A percentile compares a stretch with the other conserved stretches of the same genome.
phyloP scores from a whole-genome alignment of 169 alveolate species.

The Plasmodium falciparum region DNA sequence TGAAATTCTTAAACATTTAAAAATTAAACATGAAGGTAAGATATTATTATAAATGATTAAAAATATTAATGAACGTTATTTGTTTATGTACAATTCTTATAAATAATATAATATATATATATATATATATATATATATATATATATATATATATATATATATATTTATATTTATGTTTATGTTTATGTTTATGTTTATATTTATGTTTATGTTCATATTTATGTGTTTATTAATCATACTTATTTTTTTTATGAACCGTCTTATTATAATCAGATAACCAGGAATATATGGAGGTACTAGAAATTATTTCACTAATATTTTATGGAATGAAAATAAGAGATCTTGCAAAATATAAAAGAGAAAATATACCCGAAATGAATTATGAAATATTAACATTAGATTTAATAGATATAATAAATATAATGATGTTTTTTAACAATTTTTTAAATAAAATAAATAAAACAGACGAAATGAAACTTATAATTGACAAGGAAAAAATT shows the following conservation, averaged over 20 bases:
- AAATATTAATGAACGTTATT: neutral
- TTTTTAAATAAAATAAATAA: slow-evolving; percentile 40
- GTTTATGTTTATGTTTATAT: neutral
- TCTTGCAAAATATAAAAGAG: neutral
- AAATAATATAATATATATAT: too few species aligned
- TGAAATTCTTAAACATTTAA: slow-evolving; percentile 5
- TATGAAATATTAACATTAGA: slow-evolving; percentile 39
- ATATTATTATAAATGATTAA: neutral
- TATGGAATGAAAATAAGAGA: slow-evolving; percentile 31
- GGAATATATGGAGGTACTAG: slow-evolving; percentile 23
- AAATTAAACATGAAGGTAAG: slow-evolving; percentile 25
- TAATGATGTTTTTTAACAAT: slow-evolving; percentile 49
- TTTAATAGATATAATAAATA: slow-evolving; percentile 60
- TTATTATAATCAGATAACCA: slow-evolving; percentile 13
- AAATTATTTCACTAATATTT: slow-evolving; percentile 52
- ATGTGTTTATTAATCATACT: slow-evolving; percentile 3
- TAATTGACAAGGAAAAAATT: slow-evolving; percentile 42
- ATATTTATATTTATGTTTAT: neutral
- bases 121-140: too few species aligned
- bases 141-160: too few species aligned
- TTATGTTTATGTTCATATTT: neutral
- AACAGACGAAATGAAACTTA: slow-evolving; percentile 6
- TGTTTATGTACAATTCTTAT: too few species aligned
- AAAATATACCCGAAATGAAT: slow-evolving; percentile 30
- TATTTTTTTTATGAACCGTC: neutral